Evolutionary conservation across 495 filamentous ascomycete species (phyloP).

Genomic region (Thermochaetoides thermophila): DNA sequence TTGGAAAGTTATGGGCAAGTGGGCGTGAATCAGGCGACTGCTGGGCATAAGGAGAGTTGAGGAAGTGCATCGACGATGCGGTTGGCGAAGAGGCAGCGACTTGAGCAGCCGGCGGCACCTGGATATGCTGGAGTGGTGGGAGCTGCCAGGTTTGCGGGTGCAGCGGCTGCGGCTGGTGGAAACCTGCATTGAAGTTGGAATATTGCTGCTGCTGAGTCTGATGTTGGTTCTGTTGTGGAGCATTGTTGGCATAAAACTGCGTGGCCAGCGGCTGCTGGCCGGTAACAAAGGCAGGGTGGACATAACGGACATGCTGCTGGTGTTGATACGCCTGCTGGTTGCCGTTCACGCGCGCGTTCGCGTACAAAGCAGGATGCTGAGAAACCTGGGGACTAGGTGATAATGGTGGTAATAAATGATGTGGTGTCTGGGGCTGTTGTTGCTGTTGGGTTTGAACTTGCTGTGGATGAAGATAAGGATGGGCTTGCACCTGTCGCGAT

Average conservation of each 20-base stretch:
- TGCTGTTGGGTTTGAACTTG: slow-evolving; percentile 5
- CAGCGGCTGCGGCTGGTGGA: slow-evolving; percentile 1
- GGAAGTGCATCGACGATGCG: slow-evolving; percentile 8
- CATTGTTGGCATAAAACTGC: slow-evolving; percentile 4
- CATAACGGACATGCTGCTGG: slow-evolving; percentile 17
- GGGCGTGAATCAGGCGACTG: slow-evolving; percentile 1
- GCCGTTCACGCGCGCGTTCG: slow-evolving; percentile 11
- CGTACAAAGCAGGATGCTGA: too few relatives aligned
- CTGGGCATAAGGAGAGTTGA: slow-evolving; percentile 5
- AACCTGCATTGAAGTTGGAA: slow-evolving; percentile 9
- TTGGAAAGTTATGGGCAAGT: not conserved
- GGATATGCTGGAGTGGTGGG: too few relatives aligned
- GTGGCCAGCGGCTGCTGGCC: slow-evolving; percentile 6
- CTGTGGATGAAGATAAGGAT: slow-evolving; percentile 6
- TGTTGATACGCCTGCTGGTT: slow-evolving; percentile 13
- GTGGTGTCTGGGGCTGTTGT: slow-evolving; percentile 8
- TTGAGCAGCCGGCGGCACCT: not conserved
- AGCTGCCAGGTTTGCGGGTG: too few relatives aligned
- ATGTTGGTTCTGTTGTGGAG: slow-evolving; percentile 13
- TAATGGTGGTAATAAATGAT: slow-evolving; percentile 1
- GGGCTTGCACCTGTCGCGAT: slow-evolving; percentile 13
- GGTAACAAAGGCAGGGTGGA: slow-evolving; percentile 7
- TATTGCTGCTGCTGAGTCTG: slow-evolving; percentile 10
- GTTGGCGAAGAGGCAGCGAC: not conserved
- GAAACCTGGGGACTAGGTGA: too few relatives aligned